A percentile compares a stretch with the other conserved stretches of the same genome.
These are phyloP conservation scores for Boletus rufocinnamomeus DNA, from an alignment of 768 basidiomycete species.

Conservation along the genomic window DNA sequence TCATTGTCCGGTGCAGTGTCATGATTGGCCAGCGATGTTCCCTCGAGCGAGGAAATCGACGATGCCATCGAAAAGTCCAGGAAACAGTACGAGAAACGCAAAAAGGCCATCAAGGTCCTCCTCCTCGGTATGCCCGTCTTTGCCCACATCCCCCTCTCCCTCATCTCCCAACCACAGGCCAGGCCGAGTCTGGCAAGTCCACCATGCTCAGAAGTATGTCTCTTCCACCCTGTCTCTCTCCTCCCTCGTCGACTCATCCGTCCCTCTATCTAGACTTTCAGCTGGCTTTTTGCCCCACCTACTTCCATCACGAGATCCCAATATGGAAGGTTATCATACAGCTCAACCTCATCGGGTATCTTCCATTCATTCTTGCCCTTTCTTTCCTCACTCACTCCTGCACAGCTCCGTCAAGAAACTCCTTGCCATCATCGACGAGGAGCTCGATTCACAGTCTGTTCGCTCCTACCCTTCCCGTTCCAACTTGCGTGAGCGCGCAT, in stretches of 20 bases:
- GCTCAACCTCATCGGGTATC: constrained; percentile 66
- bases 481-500: constrained; percentile 29
- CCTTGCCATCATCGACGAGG: constrained; percentile 52
- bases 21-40: too few species aligned
- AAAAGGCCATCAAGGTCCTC: constrained; percentile 31
- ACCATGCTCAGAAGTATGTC: constrained; percentile 33
- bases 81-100: constrained; percentile 27
- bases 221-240: background rate
- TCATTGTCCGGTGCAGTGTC: too few species aligned
- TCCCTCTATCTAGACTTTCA: constrained; percentile 67
- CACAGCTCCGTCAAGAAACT: constrained; percentile 59
- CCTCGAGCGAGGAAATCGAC: constrained; percentile 32
- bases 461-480: constrained; percentile 1
- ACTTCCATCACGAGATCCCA: constrained; percentile 56
- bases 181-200: constrained; percentile 36
- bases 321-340: constrained; percentile 69
- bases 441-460: constrained; percentile 36
- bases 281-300: constrained; percentile 60
- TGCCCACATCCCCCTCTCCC: accelerated
- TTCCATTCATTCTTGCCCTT: background rate
- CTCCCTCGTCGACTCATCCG: too few species aligned
- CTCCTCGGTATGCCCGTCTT: constrained; percentile 23
- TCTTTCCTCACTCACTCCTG: constrained; percentile 2
- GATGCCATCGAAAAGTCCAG: constrained; percentile 29
- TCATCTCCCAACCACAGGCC: constrained; percentile 14